Percentiles rank a stretch among this genome's conserved stretches.
Evolutionary conservation across 2,329 filamentous ascomycete genomes (phyloP).

Genomic region (Hortaea werneckii): DNA sequence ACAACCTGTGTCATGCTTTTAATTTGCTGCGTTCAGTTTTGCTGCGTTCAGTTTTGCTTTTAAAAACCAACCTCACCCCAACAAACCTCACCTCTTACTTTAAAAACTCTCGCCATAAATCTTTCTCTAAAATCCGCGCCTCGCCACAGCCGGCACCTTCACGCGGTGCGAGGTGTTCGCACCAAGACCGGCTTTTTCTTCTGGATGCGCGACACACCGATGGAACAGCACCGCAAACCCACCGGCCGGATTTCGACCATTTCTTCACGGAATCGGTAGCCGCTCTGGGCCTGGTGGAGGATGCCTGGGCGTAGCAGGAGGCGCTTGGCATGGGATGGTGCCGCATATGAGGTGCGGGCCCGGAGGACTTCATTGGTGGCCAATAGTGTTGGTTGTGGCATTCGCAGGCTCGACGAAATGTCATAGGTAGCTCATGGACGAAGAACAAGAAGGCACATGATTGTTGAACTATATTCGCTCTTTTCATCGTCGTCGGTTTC

Average conservation of each 20-base stretch:
- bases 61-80: too few relatives aligned
- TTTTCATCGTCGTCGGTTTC: too few relatives aligned
- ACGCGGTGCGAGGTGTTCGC: neutral
- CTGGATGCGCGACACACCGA: neutral
- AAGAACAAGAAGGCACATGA: too few relatives aligned
- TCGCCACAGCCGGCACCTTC: neutral
- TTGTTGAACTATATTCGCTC: too few relatives aligned
- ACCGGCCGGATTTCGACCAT: too few relatives aligned
- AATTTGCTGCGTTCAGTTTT: too few relatives aligned
- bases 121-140: neutral
- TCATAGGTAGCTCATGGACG: too few relatives aligned
- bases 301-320: neutral
- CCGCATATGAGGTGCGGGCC: neutral
- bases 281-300: neutral
- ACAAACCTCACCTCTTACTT: too few relatives aligned
- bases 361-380: neutral
- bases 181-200: neutral
- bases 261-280: neutral
- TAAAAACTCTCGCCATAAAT: neutral
- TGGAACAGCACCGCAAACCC: neutral
- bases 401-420: too few relatives aligned
- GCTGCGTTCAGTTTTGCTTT: too few relatives aligned
- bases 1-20: too few relatives aligned
- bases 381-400: too few relatives aligned
- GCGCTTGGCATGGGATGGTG: neutral